Conservation (phyloP, 176 grass and related monocot genomes). For the Tuctoria greenei region DNA sequence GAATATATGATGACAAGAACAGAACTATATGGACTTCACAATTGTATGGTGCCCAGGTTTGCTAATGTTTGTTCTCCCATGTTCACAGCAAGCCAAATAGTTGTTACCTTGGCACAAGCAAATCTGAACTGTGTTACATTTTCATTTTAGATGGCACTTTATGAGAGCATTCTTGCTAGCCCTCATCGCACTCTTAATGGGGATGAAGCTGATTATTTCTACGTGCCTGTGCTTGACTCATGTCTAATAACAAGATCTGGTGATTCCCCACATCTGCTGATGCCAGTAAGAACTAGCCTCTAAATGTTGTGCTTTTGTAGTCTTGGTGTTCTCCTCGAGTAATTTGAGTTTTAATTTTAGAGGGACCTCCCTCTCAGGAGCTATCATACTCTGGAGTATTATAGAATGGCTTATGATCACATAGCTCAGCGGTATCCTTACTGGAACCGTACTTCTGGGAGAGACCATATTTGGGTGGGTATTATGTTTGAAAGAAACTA, state of each 20-base stretch:
- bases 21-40: constrained; percentile 76
- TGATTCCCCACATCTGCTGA: constrained; percentile 71
- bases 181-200: constrained; percentile 88
- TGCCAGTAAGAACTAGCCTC: constrained; percentile 51
- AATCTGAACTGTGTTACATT: constrained; percentile 35
- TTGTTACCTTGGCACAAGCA: constrained; percentile 20
- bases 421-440: constrained; percentile 83
- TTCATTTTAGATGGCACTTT: constrained; percentile 76
- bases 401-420: constrained; percentile 82
- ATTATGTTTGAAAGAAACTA: constrained; percentile 35
- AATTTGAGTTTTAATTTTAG: constrained; percentile 46
- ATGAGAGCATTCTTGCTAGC: constrained; percentile 95
- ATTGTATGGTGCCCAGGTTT: constrained; percentile 94
- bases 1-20: constrained; percentile 79
- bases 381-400: constrained; percentile 78
- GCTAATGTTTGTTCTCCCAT: constrained; percentile 27
- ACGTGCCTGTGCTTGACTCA: constrained; percentile 90
- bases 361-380: constrained; percentile 50
- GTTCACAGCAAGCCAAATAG: constrained; percentile 7
- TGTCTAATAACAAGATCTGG: constrained; percentile 89
- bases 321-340: constrained; percentile 18
- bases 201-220: constrained; percentile 98
- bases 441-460: constrained; percentile 89
- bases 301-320: constrained; percentile 23
- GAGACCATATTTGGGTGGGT: constrained; percentile 95